These are phyloP conservation scores for Diplodia scrobiculata DNA, from an alignment of 2,329 filamentous ascomycete genomes.

Conservation along the genomic window DNA sequence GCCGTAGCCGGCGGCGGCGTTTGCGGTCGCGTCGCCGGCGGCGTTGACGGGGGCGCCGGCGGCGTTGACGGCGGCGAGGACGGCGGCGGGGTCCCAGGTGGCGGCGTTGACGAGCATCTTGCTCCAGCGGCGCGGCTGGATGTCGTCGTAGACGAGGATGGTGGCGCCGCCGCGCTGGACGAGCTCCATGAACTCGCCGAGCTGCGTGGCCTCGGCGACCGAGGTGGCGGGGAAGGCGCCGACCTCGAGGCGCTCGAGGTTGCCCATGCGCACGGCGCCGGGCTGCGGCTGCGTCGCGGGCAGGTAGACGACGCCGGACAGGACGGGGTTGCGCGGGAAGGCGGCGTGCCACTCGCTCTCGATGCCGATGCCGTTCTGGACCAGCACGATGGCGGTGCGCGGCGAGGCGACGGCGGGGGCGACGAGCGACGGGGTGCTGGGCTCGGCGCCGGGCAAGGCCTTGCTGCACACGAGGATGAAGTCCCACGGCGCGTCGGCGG, in stretches of 20 bases:
- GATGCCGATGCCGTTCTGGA: conserved; percentile 65
- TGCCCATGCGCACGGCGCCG: conserved; percentile 52
- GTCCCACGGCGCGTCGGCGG: conserved; percentile 44
- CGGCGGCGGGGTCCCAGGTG: conserved; percentile 63
- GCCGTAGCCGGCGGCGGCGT: conserved; percentile 27
- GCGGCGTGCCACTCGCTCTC: conserved; percentile 56
- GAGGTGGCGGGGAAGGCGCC: conserved; percentile 52
- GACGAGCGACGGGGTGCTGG: conserved; percentile 43
- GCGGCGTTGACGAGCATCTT: conserved; percentile 64
- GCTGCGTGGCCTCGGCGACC: conserved; percentile 35
- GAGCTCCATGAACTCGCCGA: conserved; percentile 40
- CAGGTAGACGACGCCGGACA: conserved; percentile 60
- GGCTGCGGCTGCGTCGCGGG: conserved; percentile 55
- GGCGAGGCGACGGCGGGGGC: conserved; percentile 44
- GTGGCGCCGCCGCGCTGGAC: conserved; percentile 51
- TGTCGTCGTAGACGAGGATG: conserved; percentile 55
- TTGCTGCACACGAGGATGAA: conserved; percentile 54
- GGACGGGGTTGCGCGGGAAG: conserved; percentile 57
- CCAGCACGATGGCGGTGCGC: conserved; percentile 59
- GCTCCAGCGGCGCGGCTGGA: conserved; percentile 61
- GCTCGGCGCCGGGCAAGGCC: conserved; percentile 45
- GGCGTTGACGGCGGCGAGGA: conserved; percentile 48
- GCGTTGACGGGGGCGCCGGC: conserved; percentile 35
- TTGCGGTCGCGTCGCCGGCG: too few relatives aligned
- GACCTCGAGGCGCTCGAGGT: conserved; percentile 54